Evolutionary conservation across 768 basidiomycete species (phyloP).

Genomic region (Tulasnella sp.): DNA sequence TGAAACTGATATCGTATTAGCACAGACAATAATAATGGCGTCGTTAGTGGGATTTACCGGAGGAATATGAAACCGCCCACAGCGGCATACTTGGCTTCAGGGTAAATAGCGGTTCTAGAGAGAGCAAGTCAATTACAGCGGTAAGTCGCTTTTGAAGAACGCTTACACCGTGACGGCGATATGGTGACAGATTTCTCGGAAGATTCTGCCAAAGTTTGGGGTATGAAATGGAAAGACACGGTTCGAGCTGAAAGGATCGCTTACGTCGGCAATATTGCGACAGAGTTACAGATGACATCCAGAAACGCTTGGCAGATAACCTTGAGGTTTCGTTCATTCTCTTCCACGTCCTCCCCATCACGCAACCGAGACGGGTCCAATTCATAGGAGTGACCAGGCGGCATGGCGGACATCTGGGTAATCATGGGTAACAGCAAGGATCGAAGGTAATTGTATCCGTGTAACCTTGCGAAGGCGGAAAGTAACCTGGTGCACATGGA

Average conservation of each 20-base stretch:
- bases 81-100: slow-evolving; percentile 66
- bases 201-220: slow-evolving; percentile 48
- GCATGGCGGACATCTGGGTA: slow-evolving; percentile 57
- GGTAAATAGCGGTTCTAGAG: slow-evolving; percentile 53
- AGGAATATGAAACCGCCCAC: slow-evolving; percentile 88
- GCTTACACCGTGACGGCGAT: slow-evolving; percentile 66
- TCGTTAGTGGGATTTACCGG: slow-evolving; percentile 35
- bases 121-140: neutral
- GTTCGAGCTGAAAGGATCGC: slow-evolving; percentile 24
- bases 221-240: slow-evolving; percentile 16
- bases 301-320: slow-evolving; percentile 65
- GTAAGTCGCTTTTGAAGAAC: slow-evolving; percentile 19
- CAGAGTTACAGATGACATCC: slow-evolving; percentile 57
- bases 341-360: slow-evolving; percentile 46
- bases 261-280: slow-evolving; percentile 60
- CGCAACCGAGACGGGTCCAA: slow-evolving; percentile 44
- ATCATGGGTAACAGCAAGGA: slow-evolving; percentile 65
- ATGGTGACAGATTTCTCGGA: slow-evolving; percentile 76
- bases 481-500: slow-evolving; percentile 78
- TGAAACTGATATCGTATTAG: slow-evolving; percentile 46
- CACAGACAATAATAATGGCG: neutral
- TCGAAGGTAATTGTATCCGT: slow-evolving; percentile 86
- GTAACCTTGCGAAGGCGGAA: slow-evolving; percentile 74
- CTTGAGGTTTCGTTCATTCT: slow-evolving; percentile 61
- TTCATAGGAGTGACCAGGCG: slow-evolving; percentile 62